A percentile compares a stretch with the other conserved stretches of the same genome.
Evolutionary conservation across 179 eudicot species (phyloP).

Genomic region (Dionaea muscipula): DNA sequence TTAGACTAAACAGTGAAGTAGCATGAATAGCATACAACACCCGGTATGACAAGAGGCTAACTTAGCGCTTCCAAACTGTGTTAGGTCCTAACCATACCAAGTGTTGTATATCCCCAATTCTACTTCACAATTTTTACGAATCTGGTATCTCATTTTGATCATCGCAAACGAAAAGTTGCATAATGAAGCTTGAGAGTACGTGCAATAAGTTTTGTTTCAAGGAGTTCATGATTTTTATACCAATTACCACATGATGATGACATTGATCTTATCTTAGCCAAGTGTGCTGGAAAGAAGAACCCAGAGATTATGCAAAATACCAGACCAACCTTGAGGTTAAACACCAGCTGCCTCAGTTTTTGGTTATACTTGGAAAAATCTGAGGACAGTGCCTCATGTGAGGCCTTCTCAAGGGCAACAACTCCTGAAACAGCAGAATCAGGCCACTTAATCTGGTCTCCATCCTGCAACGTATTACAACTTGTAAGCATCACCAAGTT

Average conservation of each 20-base stretch:
- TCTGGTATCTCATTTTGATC: too few relatives aligned
- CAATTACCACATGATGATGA: too few relatives aligned
- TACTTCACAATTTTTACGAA: too few relatives aligned
- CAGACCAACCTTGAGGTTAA: conserved; percentile 67
- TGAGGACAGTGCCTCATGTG: conserved; percentile 53
- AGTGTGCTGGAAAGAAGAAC: neutral
- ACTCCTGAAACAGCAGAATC: conserved; percentile 67
- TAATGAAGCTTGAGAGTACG: neutral
- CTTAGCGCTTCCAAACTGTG: too few relatives aligned
- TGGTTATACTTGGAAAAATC: conserved; percentile 85
- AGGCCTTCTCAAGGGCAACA: conserved; percentile 73
- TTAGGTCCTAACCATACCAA: too few relatives aligned
- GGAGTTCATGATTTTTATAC: neutral
- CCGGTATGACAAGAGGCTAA: too few relatives aligned
- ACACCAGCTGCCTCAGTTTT: conserved; percentile 65
- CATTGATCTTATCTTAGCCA: too few relatives aligned
- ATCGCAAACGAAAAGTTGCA: too few relatives aligned
- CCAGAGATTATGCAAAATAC: neutral
- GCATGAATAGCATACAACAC: too few relatives aligned
- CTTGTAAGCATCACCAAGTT: neutral
- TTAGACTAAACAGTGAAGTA: too few relatives aligned
- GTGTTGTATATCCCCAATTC: too few relatives aligned
- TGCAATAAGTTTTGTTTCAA: too few relatives aligned
- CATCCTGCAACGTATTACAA: conserved; percentile 26
- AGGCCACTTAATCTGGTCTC: conserved; percentile 52